These are phyloP conservation scores for Bipolaris victoriae DNA, from an alignment of 2,329 filamentous ascomycete genomes.

Conservation along the genomic window DNA sequence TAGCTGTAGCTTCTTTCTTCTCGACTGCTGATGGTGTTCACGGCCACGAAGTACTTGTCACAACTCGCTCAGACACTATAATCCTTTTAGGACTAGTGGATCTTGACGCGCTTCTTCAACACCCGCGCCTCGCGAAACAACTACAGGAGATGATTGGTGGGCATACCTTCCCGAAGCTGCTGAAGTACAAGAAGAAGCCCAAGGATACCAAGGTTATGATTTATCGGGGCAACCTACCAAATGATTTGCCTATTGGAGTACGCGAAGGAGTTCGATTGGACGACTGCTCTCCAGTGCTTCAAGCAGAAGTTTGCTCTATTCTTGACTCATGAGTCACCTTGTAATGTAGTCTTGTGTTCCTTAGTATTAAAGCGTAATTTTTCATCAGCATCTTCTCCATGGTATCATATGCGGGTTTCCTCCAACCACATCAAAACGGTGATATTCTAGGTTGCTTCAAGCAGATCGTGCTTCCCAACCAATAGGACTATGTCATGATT, in stretches of 20 bases:
- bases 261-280: background rate
- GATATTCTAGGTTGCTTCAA: background rate
- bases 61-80: background rate
- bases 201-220: no score
- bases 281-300: background rate
- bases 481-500: background rate
- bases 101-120: background rate
- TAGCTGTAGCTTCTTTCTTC: background rate
- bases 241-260: background rate
- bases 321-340: no score
- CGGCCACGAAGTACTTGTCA: background rate
- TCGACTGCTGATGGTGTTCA: conserved; percentile 2
- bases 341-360: no score
- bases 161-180: background rate
- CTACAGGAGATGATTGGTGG: background rate
- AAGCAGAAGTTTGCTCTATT: no score
- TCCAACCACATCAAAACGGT: background rate
- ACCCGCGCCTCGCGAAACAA: background rate
- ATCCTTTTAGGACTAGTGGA: background rate
- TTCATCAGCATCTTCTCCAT: no score
- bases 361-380: no score
- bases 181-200: background rate
- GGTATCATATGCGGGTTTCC: no score
- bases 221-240: no score
- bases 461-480: background rate